phyloP scores from a whole-genome alignment of 2,329 filamentous ascomycete genomes.

The Metarhizium guizhouense region DNA sequence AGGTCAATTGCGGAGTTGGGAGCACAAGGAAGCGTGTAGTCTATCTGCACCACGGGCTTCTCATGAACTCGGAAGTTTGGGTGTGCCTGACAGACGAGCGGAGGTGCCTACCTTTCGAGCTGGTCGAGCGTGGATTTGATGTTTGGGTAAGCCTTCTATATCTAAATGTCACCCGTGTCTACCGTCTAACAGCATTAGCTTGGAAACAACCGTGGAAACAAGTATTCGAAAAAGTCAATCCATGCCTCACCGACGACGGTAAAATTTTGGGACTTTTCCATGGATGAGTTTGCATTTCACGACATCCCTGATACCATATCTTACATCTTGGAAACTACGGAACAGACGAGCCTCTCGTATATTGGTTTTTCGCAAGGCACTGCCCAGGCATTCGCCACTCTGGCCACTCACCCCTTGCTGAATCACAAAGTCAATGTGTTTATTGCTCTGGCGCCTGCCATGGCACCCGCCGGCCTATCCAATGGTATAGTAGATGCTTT shows the following conservation, averaged over 20 bases:
- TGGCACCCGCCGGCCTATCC: constrained; percentile 85
- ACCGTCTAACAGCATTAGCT: constrained; percentile 39
- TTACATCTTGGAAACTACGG: constrained; percentile 80
- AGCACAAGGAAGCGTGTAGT: constrained; percentile 74
- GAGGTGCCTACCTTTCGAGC: constrained; percentile 76
- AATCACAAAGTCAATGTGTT: constrained; percentile 95
- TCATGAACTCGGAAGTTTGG: constrained; percentile 99
- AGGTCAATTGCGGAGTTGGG: constrained; percentile 63
- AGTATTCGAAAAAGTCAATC: constrained; percentile 94
- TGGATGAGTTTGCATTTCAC: constrained; percentile 96
- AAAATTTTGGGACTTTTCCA: constrained; percentile 95
- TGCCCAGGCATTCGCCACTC: constrained; percentile 87
- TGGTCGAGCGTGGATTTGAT: constrained; percentile 88
- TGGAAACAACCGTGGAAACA: constrained; percentile 96
- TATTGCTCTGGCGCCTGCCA: constrained; percentile 89
- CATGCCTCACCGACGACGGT: constrained; percentile 63
- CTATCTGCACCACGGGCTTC: constrained; percentile 88
- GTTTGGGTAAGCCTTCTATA: constrained; percentile 63
- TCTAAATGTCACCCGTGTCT: background rate
- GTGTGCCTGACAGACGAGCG: constrained; percentile 82
- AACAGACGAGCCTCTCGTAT: constrained; percentile 79
- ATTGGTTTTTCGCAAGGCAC: constrained; percentile 97
- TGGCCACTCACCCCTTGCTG: constrained; percentile 84
- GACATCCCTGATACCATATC: constrained; percentile 93
- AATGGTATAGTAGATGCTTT: constrained; percentile 89